These are phyloP conservation scores for Blastobotrys proliferans DNA, from an alignment of 1,139 yeast genomes.

Conservation along the genomic window DNA sequence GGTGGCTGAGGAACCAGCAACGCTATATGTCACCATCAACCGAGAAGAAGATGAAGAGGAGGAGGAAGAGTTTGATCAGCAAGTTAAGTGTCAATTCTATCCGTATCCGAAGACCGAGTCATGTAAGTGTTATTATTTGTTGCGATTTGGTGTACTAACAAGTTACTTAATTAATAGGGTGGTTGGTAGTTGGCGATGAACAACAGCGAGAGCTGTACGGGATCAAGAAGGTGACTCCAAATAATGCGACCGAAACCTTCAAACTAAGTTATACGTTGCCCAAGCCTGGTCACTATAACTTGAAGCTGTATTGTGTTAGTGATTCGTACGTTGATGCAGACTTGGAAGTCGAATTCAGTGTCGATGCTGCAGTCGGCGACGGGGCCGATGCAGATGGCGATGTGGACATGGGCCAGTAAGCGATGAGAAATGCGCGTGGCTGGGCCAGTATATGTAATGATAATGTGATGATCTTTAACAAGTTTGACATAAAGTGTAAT, in stretches of 20 bases:
- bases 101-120: slow-evolving; percentile 62
- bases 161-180: slow-evolving; percentile 35
- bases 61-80: slow-evolving; percentile 54
- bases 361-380: slow-evolving; percentile 45
- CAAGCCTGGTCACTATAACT: slow-evolving; percentile 52
- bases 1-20: slow-evolving; percentile 44
- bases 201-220: slow-evolving; percentile 61
- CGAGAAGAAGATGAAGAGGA: slow-evolving; percentile 55
- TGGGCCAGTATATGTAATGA: no score
- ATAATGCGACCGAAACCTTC: slow-evolving; percentile 50
- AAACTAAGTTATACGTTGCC: slow-evolving; percentile 58
- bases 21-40: slow-evolving; percentile 51
- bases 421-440: no score
- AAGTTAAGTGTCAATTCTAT: slow-evolving; percentile 52
- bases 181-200: slow-evolving; percentile 79
- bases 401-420: slow-evolving; percentile 18
- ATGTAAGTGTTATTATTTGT: slow-evolving; percentile 20
- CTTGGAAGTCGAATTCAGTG: slow-evolving; percentile 59
- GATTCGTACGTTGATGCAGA: slow-evolving; percentile 91
- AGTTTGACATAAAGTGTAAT: no score
- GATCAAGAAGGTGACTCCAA: slow-evolving; percentile 60
- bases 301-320: slow-evolving; percentile 82
- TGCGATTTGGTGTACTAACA: neutral
- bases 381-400: slow-evolving; percentile 33
- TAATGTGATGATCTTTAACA: no score